Evolutionary conservation across 352 stramenopile species (phyloP).

Genomic region (Elongisporangium undulatum): DNA sequence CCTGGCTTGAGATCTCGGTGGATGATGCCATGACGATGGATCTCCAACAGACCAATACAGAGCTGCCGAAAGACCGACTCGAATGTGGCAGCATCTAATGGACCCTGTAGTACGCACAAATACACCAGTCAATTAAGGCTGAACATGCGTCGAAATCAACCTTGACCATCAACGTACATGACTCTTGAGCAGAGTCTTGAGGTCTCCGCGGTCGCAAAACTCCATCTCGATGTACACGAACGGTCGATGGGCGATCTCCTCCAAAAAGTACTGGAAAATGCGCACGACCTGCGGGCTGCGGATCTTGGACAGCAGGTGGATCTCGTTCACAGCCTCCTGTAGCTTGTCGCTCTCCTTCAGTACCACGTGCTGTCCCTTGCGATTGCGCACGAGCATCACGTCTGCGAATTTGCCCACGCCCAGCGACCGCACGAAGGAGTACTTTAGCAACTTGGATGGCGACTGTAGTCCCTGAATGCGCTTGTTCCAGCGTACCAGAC

Average conservation of each 20-base stretch:
- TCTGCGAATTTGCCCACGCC: constrained; percentile 72
- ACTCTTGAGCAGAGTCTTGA: constrained; percentile 28
- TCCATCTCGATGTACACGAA: constrained; percentile 87
- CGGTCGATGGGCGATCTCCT: constrained; percentile 67
- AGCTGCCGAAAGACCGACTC: constrained; percentile 60
- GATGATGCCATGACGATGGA: constrained; percentile 60
- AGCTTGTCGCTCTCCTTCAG: constrained; percentile 84
- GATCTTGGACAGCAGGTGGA: constrained; percentile 54
- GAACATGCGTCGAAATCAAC: not conserved
- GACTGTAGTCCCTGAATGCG: constrained; percentile 35
- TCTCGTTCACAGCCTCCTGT: constrained; percentile 73
- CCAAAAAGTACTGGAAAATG: constrained; percentile 73
- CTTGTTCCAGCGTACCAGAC: constrained; percentile 43
- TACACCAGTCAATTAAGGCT: constrained; percentile 1
- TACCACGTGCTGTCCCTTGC: constrained; percentile 34
- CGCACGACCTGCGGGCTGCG: constrained; percentile 60
- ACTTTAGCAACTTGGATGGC: constrained; percentile 62
- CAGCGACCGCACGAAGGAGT: constrained; percentile 55
- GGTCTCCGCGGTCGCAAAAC: constrained; percentile 62
- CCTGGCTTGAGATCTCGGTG: constrained; percentile 77
- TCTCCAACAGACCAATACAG: constrained; percentile 61
- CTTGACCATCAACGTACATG: constrained; percentile 12
- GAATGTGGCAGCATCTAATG: constrained; percentile 40
- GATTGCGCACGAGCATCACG: constrained; percentile 65
- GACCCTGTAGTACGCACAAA: constrained; percentile 23